phyloP scores from a whole-genome alignment of 495 filamentous ascomycete species.

The Choiromyces venosus region DNA sequence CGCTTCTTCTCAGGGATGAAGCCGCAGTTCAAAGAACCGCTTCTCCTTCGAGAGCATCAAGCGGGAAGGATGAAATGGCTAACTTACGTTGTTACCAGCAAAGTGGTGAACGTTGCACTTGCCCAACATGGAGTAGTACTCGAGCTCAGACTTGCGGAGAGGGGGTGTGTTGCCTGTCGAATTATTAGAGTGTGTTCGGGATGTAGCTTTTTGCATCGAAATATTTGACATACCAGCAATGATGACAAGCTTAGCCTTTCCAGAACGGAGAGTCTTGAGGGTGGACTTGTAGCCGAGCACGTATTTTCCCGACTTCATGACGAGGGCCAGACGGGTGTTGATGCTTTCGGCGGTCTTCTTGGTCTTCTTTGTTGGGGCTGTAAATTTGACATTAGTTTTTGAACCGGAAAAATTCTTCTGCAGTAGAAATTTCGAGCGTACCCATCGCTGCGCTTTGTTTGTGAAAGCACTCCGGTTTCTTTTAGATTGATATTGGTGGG shows the following conservation, averaged over 20 bases:
- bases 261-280: slow-evolving; percentile 86
- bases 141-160: slow-evolving; percentile 89
- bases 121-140: slow-evolving; percentile 86
- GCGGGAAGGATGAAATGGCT: slow-evolving; percentile 5
- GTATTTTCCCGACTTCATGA: slow-evolving; percentile 92
- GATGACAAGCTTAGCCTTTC: slow-evolving; percentile 73
- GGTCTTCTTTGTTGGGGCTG: slow-evolving; percentile 84
- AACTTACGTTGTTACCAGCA: slow-evolving; percentile 91
- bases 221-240: slow-evolving; percentile 57
- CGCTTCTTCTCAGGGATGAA: slow-evolving; percentile 71
- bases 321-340: slow-evolving; percentile 69
- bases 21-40: slow-evolving; percentile 18
- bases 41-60: slow-evolving; percentile 31
- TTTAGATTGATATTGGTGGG: slow-evolving; percentile 6
- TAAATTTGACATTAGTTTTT: slow-evolving; percentile 43
- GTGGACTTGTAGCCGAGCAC: slow-evolving; percentile 80
- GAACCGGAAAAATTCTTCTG: not conserved
- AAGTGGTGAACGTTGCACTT: slow-evolving; percentile 97
- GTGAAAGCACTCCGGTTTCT: slow-evolving; percentile 32
- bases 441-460: slow-evolving; percentile 39
- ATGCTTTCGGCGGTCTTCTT: slow-evolving; percentile 90
- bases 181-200: not conserved
- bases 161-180: slow-evolving; percentile 71
- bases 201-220: no score
- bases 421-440: slow-evolving; percentile 4